phyloP scores from a whole-genome alignment of 768 basidiomycete species.

The Sporobolomyces pararoseus region DNA sequence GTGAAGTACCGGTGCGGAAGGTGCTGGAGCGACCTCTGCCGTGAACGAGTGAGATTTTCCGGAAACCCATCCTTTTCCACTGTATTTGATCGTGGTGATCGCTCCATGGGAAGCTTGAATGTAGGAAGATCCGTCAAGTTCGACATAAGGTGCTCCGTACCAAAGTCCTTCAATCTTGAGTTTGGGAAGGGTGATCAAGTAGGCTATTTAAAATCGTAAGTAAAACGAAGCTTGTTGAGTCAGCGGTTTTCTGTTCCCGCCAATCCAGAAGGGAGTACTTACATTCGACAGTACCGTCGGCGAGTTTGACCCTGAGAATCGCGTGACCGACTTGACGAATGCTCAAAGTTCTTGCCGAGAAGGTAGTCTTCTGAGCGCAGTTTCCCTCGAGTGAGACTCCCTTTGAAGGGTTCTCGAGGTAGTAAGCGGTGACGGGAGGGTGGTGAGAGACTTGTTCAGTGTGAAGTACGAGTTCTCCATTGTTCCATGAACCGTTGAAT shows the following conservation, averaged over 20 bases:
- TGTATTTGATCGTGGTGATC: slow-evolving; percentile 68
- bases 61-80: slow-evolving; percentile 63
- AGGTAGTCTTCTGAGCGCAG: slow-evolving; percentile 87
- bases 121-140: slow-evolving; percentile 54
- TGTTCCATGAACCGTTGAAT: slow-evolving; percentile 44
- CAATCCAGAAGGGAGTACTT: not conserved
- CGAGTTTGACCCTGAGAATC: slow-evolving; percentile 64
- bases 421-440: slow-evolving; percentile 61
- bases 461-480: slow-evolving; percentile 31
- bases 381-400: slow-evolving; percentile 76
- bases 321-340: slow-evolving; percentile 97
- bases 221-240: not conserved
- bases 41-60: slow-evolving; percentile 66
- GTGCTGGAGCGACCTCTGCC: slow-evolving; percentile 56
- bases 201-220: slow-evolving; percentile 50
- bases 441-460: slow-evolving; percentile 76
- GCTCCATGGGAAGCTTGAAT: slow-evolving; percentile 65
- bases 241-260: too few species aligned
- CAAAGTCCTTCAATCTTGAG: slow-evolving; percentile 78
- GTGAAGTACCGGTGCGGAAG: slow-evolving; percentile 50
- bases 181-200: slow-evolving; percentile 84
- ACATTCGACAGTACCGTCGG: slow-evolving; percentile 58
- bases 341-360: slow-evolving; percentile 61
- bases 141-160: slow-evolving; percentile 37
- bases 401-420: slow-evolving; percentile 74